These are phyloP conservation scores for Fusarium austroafricanum DNA, from an alignment of 2,329 filamentous ascomycete genomes.

Conservation along the genomic window DNA sequence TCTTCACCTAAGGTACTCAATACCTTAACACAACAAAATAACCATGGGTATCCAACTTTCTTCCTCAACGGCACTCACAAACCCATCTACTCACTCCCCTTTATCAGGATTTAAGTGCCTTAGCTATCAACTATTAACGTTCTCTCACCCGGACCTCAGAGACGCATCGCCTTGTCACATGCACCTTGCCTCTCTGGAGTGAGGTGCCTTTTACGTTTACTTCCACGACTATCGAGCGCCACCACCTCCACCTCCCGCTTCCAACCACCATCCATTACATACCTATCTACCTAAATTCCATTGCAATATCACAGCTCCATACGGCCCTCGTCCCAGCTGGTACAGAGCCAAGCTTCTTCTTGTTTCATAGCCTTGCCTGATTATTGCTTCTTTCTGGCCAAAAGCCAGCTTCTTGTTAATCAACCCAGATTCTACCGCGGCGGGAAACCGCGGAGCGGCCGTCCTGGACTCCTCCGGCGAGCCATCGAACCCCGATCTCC, in stretches of 20 bases:
- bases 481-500: slow-evolving; percentile 49
- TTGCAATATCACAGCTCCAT: slow-evolving; percentile 22
- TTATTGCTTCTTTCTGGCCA: slow-evolving; percentile 37
- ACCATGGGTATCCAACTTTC: slow-evolving; percentile 10
- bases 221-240: slow-evolving; percentile 22
- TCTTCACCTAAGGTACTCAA: slow-evolving; percentile 15
- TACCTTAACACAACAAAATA: slow-evolving; percentile 6
- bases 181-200: neutral
- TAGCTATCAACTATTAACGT: neutral
- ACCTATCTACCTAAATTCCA: slow-evolving; percentile 6
- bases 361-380: slow-evolving; percentile 11
- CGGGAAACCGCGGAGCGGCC: slow-evolving; percentile 54
- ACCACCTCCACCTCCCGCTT: slow-evolving; percentile 42
- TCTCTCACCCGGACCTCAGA: neutral
- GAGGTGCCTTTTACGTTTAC: neutral
- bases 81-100: neutral
- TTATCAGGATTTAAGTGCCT: neutral
- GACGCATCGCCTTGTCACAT: slow-evolving; percentile 31
- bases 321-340: slow-evolving; percentile 20
- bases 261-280: slow-evolving; percentile 17
- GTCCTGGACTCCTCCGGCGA: slow-evolving; percentile 55
- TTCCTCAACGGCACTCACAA: neutral
- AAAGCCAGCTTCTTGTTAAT: slow-evolving; percentile 40
- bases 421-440: slow-evolving; percentile 50
- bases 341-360: slow-evolving; percentile 1